Percentiles rank a stretch among this genome's conserved stretches.
phyloP scores from a whole-genome alignment of 163 green algal genomes.

The Picocystis sp. region DNA sequence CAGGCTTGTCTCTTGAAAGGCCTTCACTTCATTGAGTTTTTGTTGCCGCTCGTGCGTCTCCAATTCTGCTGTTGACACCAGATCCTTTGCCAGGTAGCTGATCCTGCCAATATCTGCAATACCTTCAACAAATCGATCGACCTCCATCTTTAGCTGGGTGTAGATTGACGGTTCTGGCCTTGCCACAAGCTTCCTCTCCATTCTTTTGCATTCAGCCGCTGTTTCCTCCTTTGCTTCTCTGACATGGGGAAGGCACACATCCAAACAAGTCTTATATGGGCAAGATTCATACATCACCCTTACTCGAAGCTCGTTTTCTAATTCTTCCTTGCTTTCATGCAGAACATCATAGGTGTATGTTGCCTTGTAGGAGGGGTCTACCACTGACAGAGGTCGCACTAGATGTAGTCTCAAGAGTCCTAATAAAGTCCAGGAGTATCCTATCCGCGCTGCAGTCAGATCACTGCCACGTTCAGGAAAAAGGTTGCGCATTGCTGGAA shows the following conservation, averaged over 20 bases:
- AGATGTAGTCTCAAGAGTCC: constrained; percentile 59
- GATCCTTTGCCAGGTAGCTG: constrained; percentile 10
- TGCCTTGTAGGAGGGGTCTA: constrained; percentile 65
- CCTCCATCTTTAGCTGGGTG: constrained; percentile 31
- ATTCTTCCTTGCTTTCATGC: constrained; percentile 9
- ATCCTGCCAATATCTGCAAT: constrained; percentile 23
- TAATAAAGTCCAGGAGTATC: constrained; percentile 54
- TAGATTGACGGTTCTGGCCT: constrained; percentile 48
- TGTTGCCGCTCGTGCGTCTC: neutral
- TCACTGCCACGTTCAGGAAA: too few species aligned
- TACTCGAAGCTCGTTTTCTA: constrained; percentile 19
- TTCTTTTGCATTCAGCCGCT: constrained; percentile 10
- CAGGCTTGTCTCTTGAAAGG: constrained; percentile 15
- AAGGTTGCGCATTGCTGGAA: too few species aligned
- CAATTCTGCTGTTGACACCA: neutral
- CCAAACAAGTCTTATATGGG: constrained; percentile 8
- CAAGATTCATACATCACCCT: constrained; percentile 6
- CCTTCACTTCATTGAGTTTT: neutral
- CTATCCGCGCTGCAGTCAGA: constrained; percentile 12
- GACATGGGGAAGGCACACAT: neutral
- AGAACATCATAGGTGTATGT: constrained; percentile 17
- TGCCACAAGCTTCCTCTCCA: constrained; percentile 29
- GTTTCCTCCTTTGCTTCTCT: neutral
- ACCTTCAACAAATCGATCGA: constrained; percentile 29
- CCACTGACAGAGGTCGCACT: constrained; percentile 35